Conservation (phyloP, 1,139 yeast species). For the Kurtzmaniella quercitrusa region DNA sequence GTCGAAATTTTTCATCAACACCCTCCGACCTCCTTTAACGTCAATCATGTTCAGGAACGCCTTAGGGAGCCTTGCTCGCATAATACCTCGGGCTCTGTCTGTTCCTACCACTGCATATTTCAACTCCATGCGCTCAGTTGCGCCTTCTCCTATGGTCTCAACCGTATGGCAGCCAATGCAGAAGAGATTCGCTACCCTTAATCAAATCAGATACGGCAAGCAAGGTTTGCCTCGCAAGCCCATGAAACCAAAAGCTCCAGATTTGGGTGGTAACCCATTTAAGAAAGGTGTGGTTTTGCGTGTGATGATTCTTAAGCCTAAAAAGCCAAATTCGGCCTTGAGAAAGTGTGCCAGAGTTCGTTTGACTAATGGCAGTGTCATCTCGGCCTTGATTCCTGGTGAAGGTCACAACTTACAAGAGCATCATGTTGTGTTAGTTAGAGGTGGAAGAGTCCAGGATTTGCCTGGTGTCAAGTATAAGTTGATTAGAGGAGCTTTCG, state of each 20-base stretch:
- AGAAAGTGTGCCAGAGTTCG: conserved; percentile 96
- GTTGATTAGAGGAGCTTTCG: conserved; percentile 89
- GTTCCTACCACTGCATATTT: conserved; percentile 3
- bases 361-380: conserved; percentile 81
- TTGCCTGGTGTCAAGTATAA: conserved; percentile 97
- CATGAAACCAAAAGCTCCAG: conserved; percentile 63
- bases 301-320: conserved; percentile 92
- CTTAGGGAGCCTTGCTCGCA: conserved; percentile 2
- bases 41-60: conserved; percentile 1
- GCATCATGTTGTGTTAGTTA: conserved; percentile 90
- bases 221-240: conserved; percentile 51
- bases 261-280: conserved; percentile 76
- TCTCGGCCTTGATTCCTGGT: conserved; percentile 95
- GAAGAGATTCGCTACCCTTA: conserved; percentile 61
- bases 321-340: conserved; percentile 97
- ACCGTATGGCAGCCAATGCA: conserved; percentile 17
- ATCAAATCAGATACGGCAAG: conserved; percentile 67
- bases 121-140: conserved; percentile 7
- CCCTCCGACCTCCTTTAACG: neutral
- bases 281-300: conserved; percentile 92
- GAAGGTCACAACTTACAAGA: conserved; percentile 99
- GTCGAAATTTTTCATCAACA: neutral
- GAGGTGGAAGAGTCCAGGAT: conserved; percentile 98
- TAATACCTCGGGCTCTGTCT: conserved; percentile 2
- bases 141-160: conserved; percentile 5